Percentiles rank a stretch among this genome's conserved stretches.
Conservation (phyloP, 2,329 filamentous ascomycete genomes). For the Chrysoporthe austroafricana region DNA sequence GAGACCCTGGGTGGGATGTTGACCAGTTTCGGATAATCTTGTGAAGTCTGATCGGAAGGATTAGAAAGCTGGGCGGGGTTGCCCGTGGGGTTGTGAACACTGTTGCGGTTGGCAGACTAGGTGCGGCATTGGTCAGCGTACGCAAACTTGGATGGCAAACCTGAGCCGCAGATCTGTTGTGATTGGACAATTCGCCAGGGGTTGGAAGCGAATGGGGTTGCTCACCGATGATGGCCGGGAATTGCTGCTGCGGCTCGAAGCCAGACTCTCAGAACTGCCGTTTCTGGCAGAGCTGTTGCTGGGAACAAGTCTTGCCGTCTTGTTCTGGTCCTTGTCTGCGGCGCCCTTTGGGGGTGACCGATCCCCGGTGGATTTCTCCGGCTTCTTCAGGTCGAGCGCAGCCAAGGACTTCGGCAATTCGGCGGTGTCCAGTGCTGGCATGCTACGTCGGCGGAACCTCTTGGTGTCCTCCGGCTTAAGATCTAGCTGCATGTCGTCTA, state of each 20-base stretch:
- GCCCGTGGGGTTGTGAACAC: conserved; percentile 53
- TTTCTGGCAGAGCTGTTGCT: conserved; percentile 46
- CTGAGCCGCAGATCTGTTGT: conserved; percentile 29
- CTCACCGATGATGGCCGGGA: conserved; percentile 71
- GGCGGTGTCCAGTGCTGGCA: conserved; percentile 66
- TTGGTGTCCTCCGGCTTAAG: conserved; percentile 69
- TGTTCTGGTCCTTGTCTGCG: conserved; percentile 44
- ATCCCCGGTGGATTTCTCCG: conserved; percentile 40
- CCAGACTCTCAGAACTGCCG: conserved; percentile 68
- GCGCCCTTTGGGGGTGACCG: conserved; percentile 37
- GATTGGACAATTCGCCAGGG: conserved; percentile 49
- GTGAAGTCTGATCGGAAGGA: conserved; percentile 48
- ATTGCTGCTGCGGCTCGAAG: conserved; percentile 59
- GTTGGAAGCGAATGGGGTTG: conserved; percentile 35
- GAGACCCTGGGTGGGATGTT: conserved; percentile 66
- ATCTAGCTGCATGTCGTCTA: conserved; percentile 72
- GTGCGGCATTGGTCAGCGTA: conserved; percentile 52
- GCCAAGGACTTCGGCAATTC: conserved; percentile 45
- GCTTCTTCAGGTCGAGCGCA: conserved; percentile 43
- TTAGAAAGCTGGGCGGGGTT: conserved; percentile 55
- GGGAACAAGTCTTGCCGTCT: conserved; percentile 41
- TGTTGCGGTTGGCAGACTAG: conserved; percentile 63
- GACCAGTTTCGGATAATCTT: conserved; percentile 58
- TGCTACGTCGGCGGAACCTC: conserved; percentile 79
- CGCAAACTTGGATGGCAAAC: conserved; percentile 28